Evolutionary conservation across 164 flowering plant genomes (phyloP).

Genomic region (Tetracentron sinense): DNA sequence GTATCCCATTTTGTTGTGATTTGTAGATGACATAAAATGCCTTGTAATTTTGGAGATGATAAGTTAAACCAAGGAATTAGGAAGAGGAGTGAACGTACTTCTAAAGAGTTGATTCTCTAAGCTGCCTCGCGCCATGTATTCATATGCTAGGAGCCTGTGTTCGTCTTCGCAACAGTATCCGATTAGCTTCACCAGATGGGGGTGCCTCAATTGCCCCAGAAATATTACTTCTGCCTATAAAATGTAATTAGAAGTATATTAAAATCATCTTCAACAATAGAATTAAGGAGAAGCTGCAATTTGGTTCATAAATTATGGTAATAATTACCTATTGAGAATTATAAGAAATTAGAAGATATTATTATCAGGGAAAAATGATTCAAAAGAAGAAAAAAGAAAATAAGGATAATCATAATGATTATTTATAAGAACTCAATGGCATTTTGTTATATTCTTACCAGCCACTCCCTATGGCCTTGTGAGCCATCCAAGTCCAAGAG

Average conservation of each 20-base stretch:
- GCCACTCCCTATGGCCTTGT: conserved; percentile 91
- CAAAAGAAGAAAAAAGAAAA: background rate
- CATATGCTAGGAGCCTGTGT: conserved; percentile 78
- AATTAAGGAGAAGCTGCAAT: too few relatives aligned
- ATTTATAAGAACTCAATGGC: background rate
- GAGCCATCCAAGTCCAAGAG: conserved; percentile 66
- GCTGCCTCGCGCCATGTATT: conserved; percentile 74
- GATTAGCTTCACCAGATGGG: conserved; percentile 75
- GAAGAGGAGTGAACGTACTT: conserved; percentile 31
- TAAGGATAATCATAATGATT: too few relatives aligned
- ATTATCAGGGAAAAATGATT: background rate
- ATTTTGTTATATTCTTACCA: conserved; percentile 44
- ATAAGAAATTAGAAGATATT: background rate
- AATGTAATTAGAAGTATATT: background rate
- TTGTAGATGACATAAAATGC: too few relatives aligned
- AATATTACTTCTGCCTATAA: conserved; percentile 75
- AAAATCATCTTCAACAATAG: background rate
- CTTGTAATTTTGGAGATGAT: background rate
- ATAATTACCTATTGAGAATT: too few relatives aligned
- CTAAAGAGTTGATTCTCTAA: conserved; percentile 65
- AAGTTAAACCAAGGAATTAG: background rate
- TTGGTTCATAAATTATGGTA: too few relatives aligned
- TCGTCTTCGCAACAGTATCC: conserved; percentile 91
- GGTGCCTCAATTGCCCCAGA: conserved; percentile 81
- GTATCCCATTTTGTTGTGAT: too few relatives aligned